A percentile compares a stretch with the other conserved stretches of the same genome.
These are phyloP conservation scores for Erythrobasidium yunnanense DNA, from an alignment of 768 basidiomycete species.

Conservation along the genomic window DNA sequence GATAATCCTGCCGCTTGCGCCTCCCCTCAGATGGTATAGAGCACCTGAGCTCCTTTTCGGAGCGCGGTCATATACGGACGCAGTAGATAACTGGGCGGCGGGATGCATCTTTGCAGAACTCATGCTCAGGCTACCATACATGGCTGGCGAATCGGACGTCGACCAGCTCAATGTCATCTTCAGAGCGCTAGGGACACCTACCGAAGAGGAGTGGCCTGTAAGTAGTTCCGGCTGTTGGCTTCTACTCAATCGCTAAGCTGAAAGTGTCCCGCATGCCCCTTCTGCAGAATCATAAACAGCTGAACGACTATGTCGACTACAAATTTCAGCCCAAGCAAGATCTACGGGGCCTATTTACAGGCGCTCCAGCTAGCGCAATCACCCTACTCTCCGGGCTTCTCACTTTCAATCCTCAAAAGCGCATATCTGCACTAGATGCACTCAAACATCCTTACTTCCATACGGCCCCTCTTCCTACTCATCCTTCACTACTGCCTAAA, in stretches of 20 bases:
- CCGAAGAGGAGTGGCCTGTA: conserved; percentile 96
- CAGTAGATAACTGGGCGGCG: conserved; percentile 90
- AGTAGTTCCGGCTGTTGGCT: conserved; percentile 35
- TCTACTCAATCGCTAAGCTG: not conserved
- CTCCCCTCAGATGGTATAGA: conserved; percentile 78
- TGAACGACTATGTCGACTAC: conserved; percentile 79
- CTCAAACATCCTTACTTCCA: conserved; percentile 77
- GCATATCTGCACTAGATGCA: conserved; percentile 70
- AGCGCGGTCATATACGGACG: conserved; percentile 93
- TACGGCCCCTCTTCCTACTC: conserved; percentile 50
- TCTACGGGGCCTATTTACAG: conserved; percentile 77
- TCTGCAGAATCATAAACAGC: conserved; percentile 67
- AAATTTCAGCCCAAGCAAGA: conserved; percentile 67
- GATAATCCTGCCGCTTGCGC: not conserved
- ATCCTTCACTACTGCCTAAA: conserved; percentile 77
- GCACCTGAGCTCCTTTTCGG: conserved; percentile 92
- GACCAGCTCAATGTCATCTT: conserved; percentile 92
- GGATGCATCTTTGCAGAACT: conserved; percentile 97
- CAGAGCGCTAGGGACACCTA: conserved; percentile 85
- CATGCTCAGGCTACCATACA: conserved; percentile 88
- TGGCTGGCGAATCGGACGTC: conserved; percentile 91
- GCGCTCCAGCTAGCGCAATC: conserved; percentile 71
- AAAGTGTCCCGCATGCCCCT: not conserved
- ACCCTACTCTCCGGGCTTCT: conserved; percentile 71
- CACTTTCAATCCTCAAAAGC: conserved; percentile 69